Evolutionary conservation across 116 monocot genomes (phyloP).

Genomic region (Phalaenopsis hybrid): DNA sequence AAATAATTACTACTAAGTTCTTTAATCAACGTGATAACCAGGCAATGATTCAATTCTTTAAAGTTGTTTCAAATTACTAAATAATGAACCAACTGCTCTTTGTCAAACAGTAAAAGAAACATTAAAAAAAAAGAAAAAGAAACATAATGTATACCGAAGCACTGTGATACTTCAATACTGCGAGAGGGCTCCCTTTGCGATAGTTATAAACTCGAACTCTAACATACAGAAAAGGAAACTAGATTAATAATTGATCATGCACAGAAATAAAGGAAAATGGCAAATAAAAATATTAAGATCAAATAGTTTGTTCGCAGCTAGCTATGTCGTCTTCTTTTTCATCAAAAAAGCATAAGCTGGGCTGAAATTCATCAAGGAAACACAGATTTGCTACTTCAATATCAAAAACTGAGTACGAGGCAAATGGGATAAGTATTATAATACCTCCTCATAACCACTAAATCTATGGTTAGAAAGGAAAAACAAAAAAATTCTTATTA

Average conservation of each 20-base stretch:
- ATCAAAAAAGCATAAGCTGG: neutral
- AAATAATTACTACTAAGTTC: neutral
- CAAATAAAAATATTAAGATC: neutral
- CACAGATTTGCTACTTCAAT: neutral
- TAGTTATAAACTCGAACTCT: slow-evolving; percentile 85
- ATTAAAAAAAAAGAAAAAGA: slow-evolving; percentile 3
- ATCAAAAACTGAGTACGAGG: neutral
- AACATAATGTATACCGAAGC: slow-evolving; percentile 47
- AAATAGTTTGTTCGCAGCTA: neutral
- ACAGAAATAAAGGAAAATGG: neutral
- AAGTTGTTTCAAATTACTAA: neutral
- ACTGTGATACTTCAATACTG: slow-evolving; percentile 87
- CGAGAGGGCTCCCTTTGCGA: slow-evolving; percentile 76
- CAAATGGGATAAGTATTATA: too few relatives aligned
- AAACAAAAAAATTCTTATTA: too few relatives aligned
- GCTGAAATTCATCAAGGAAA: neutral
- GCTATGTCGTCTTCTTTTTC: neutral
- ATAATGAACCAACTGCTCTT: neutral
- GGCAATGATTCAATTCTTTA: neutral
- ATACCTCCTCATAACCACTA: too few relatives aligned
- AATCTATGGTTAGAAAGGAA: too few relatives aligned
- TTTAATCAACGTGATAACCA: neutral
- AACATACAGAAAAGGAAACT: slow-evolving; percentile 9
- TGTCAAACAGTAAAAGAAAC: neutral
- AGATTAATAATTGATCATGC: slow-evolving; percentile 3